phyloP scores from a whole-genome alignment of 179 eudicot genomes.

The Camellia oleifera region DNA sequence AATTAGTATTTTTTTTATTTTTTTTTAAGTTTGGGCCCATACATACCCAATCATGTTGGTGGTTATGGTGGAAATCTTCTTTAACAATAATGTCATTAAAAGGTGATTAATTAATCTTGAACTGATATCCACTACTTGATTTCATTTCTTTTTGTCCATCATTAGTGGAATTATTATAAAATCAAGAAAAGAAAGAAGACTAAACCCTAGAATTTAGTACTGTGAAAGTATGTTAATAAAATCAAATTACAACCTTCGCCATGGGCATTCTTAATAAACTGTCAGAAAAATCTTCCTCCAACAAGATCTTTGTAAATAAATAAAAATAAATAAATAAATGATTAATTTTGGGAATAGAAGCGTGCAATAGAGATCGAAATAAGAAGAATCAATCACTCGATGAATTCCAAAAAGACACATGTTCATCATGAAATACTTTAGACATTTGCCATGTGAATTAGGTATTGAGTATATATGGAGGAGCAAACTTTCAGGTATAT shows the following conservation, averaged over 20 bases:
- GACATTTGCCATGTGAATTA: conserved; percentile 22
- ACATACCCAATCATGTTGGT: conserved; percentile 27
- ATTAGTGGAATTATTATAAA: no score
- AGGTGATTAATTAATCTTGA: conserved; percentile 1
- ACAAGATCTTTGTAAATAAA: no score
- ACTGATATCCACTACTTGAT: background rate
- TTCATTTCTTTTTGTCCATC: background rate
- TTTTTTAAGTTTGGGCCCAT: conserved; percentile 16
- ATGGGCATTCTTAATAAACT: no score
- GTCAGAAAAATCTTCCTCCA: no score
- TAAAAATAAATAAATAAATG: background rate
- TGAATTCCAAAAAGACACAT: background rate
- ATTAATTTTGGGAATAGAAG: background rate
- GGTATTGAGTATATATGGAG: conserved; percentile 23
- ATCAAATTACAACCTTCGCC: no score
- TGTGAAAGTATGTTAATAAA: no score
- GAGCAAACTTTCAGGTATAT: conserved; percentile 29
- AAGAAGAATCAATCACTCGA: background rate
- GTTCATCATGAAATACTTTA: conserved; percentile 3
- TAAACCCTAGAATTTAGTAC: no score
- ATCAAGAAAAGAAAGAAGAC: background rate
- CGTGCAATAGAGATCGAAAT: conserved; percentile 1
- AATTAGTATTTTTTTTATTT: background rate
- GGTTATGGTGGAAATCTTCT: conserved; percentile 19
- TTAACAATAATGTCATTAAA: conserved; percentile 10